A percentile compares a stretch with the other conserved stretches of the same genome.
These are phyloP conservation scores for Xylariales sp. DNA, from an alignment of 2,329 filamentous ascomycete species.

Conservation along the genomic window DNA sequence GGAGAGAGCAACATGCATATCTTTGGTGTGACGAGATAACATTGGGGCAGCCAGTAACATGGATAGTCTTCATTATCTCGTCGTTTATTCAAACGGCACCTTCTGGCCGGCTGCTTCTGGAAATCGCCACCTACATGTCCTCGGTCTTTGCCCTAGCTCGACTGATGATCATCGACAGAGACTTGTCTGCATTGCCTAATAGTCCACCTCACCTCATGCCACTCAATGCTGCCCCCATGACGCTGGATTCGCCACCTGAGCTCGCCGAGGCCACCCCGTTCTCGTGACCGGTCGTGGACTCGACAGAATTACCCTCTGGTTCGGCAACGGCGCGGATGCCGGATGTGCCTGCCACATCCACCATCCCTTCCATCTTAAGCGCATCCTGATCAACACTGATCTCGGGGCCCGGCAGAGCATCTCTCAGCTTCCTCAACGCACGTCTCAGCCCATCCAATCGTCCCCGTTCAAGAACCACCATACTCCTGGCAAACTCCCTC, in stretches of 20 bases:
- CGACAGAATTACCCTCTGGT: neutral
- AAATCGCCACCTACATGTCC: neutral
- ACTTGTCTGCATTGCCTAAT: too few species aligned
- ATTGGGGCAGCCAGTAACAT: too few species aligned
- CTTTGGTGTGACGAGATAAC: too few species aligned
- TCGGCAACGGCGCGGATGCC: too few species aligned
- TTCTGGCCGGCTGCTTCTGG: neutral
- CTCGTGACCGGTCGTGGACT: neutral
- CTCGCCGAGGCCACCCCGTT: neutral
- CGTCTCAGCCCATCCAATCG: constrained; percentile 75
- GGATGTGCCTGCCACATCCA: neutral
- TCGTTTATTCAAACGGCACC: neutral
- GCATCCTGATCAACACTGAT: too few species aligned
- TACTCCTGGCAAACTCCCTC: constrained; percentile 68
- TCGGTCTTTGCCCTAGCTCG: too few species aligned
- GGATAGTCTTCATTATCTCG: neutral
- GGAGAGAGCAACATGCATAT: neutral
- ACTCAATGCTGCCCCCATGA: constrained; percentile 12
- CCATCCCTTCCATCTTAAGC: too few species aligned
- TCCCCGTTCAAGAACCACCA: constrained; percentile 76
- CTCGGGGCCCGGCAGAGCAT: constrained; percentile 13
- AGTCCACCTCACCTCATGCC: too few species aligned
- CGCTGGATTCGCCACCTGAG: constrained; percentile 17
- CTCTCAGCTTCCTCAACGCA: constrained; percentile 62
- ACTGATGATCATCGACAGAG: too few species aligned